Percentiles rank a stretch among this genome's conserved stretches.
These are phyloP conservation scores for Acanthamoeba lenticulata DNA, from an alignment of 208 protist species.

Conservation along the genomic window DNA sequence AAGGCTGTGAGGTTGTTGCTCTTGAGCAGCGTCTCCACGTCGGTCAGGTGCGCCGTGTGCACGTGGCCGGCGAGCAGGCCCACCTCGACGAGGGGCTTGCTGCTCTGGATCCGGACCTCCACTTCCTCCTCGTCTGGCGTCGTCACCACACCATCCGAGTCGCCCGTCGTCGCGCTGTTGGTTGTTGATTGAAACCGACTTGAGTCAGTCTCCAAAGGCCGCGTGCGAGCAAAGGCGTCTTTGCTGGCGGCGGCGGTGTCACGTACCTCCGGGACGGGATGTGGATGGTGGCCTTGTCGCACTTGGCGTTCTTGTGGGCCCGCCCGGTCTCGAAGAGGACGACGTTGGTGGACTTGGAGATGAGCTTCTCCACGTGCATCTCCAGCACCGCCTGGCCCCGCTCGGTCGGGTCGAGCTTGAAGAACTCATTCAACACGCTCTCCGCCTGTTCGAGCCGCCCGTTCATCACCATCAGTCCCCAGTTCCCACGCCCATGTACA, in stretches of 20 bases:
- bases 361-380: slow-evolving; percentile 31
- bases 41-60: background rate
- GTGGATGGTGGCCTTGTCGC: background rate
- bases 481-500: background rate
- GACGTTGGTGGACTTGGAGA: slow-evolving; percentile 5
- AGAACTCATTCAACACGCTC: background rate
- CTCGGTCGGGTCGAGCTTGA: slow-evolving; percentile 33
- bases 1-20: background rate
- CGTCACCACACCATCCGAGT: background rate
- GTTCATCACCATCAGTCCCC: too few relatives aligned
- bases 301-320: background rate
- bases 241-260: background rate
- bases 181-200: too few relatives aligned
- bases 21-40: background rate
- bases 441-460: background rate
- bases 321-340: background rate
- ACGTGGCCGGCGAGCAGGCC: background rate
- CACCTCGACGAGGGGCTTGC: background rate
- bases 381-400: background rate
- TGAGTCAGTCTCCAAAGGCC: too few relatives aligned
- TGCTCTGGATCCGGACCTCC: background rate
- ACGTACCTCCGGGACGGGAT: background rate
- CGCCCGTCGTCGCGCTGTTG: background rate
- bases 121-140: background rate
- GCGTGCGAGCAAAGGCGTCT: background rate